Conservation (phyloP, 2,329 filamentous ascomycete species). For the Alternaria incomplexa region DNA sequence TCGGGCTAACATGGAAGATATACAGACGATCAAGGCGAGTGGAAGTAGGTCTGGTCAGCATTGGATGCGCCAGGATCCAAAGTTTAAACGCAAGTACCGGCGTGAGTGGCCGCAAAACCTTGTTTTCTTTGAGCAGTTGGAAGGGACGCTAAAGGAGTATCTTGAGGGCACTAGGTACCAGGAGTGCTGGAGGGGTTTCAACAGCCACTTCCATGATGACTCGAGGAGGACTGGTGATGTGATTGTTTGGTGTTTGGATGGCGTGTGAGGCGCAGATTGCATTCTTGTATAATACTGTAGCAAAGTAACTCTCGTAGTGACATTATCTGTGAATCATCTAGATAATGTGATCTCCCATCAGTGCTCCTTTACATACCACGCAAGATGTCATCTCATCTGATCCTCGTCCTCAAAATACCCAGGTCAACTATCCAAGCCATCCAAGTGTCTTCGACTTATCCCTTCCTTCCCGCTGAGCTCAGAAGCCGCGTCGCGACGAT, state of each 20-base stretch:
- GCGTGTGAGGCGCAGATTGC: background rate
- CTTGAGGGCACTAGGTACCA: constrained; percentile 57
- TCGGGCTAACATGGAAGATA: constrained; percentile 49
- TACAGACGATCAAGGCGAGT: constrained; percentile 25
- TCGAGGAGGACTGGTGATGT: constrained; percentile 66
- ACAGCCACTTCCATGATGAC: constrained; percentile 69
- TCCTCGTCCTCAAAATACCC: background rate
- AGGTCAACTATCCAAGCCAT: background rate
- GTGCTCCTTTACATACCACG: background rate
- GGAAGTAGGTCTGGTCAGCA: constrained; percentile 31
- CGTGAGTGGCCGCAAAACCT: constrained; percentile 54
- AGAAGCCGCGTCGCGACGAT: background rate
- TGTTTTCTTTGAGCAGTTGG: constrained; percentile 64
- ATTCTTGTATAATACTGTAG: background rate
- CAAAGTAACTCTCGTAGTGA: background rate
- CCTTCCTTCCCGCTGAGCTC: background rate
- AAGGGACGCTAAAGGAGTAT: constrained; percentile 54
- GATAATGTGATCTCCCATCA: background rate
- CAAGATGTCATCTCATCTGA: background rate
- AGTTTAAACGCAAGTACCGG: constrained; percentile 22
- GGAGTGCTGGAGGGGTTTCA: constrained; percentile 66
- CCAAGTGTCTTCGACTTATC: background rate
- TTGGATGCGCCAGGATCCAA: constrained; percentile 30
- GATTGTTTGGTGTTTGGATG: constrained; percentile 61
- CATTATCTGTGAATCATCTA: background rate